Evolutionary conservation across 805 yeast genomes (phyloP).

Genomic region (Barnettozyma wickerhamii): DNA sequence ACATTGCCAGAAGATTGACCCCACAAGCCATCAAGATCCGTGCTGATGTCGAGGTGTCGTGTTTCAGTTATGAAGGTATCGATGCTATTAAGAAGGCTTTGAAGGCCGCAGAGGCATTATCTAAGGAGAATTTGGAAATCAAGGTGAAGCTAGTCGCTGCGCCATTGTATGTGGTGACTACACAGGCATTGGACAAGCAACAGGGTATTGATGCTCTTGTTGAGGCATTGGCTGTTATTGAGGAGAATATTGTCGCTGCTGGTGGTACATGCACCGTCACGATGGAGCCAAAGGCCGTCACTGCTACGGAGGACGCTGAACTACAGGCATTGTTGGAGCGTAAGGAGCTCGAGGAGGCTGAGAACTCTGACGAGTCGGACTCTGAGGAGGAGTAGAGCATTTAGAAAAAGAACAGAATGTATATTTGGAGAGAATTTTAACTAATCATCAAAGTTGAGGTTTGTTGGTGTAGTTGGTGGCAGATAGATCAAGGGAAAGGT

Average conservation of each 20-base stretch:
- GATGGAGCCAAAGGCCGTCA: conserved; percentile 98
- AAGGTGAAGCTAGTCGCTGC: conserved; percentile 97
- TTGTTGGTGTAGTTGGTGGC: no score
- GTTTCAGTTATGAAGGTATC: conserved; percentile 96
- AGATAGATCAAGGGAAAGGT: no score
- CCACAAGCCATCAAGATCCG: conserved; percentile 98
- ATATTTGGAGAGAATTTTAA: neutral
- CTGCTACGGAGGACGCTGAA: conserved; percentile 98
- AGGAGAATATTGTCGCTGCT: conserved; percentile 58
- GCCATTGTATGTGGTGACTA: conserved; percentile 89
- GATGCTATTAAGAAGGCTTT: conserved; percentile 93
- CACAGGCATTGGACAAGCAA: conserved; percentile 88
- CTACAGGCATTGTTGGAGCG: conserved; percentile 92
- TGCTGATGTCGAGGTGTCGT: conserved; percentile 97
- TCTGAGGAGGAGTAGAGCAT: conserved; percentile 44
- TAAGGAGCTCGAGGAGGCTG: conserved; percentile 81
- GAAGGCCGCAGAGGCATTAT: conserved; percentile 75
- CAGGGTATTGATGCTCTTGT: conserved; percentile 79
- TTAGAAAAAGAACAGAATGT: conserved; percentile 25
- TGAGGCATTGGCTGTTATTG: conserved; percentile 74
- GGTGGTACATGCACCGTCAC: conserved; percentile 90
- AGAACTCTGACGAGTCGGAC: conserved; percentile 70
- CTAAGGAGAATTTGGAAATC: conserved; percentile 82
- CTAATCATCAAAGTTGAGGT: no score
- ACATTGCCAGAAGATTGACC: conserved; percentile 89